These are phyloP conservation scores for Pleurotus eryngii DNA, from an alignment of 768 basidiomycete species.

Conservation along the genomic window DNA sequence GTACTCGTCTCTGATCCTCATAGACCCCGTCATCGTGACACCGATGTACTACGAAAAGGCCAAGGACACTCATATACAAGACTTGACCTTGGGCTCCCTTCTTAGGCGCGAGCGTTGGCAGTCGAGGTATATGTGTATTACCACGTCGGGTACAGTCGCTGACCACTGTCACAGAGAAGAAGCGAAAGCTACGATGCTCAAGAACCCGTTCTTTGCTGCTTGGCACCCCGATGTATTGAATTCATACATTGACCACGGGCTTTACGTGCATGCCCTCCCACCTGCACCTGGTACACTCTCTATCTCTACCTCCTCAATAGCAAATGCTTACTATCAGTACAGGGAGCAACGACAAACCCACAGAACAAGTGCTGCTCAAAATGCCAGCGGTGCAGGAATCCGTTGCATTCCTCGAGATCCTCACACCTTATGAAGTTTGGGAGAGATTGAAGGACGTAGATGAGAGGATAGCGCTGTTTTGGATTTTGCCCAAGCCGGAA, in stretches of 20 bases:
- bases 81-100: constrained; percentile 44
- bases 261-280: constrained; percentile 24
- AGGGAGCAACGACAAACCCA: constrained; percentile 19
- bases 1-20: constrained; percentile 67
- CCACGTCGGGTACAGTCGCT: neutral
- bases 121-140: constrained; percentile 39
- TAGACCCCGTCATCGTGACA: constrained; percentile 72
- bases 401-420: constrained; percentile 49
- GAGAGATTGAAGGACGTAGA: constrained; percentile 43
- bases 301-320: no score
- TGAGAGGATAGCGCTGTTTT: constrained; percentile 46
- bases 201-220: constrained; percentile 61
- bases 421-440: constrained; percentile 38
- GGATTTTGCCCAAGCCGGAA: constrained; percentile 42
- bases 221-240: constrained; percentile 68
- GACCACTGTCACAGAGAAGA: constrained; percentile 44
- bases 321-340: neutral
- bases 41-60: constrained; percentile 15
- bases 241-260: constrained; percentile 58
- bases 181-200: constrained; percentile 45
- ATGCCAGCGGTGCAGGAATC: constrained; percentile 67
- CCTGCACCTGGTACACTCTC: neutral
- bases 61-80: constrained; percentile 11
- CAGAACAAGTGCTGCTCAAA: constrained; percentile 54
- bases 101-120: constrained; percentile 60